phyloP scores from a whole-genome alignment of 805 yeast genomes.

The Ogataea nonfermentans region DNA sequence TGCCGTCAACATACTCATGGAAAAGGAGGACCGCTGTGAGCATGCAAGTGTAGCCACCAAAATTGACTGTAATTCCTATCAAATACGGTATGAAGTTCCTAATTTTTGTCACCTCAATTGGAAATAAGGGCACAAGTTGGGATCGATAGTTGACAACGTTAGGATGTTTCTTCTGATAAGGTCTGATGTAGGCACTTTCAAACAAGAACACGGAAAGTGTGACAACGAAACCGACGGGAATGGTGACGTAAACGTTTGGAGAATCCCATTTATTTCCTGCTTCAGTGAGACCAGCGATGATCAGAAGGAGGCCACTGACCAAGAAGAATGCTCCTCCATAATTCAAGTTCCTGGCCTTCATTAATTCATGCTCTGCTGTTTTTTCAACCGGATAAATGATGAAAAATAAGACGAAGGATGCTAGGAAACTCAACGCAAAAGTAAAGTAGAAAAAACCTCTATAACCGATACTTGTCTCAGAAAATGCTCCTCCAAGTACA shows the following conservation, averaged over 20 bases:
- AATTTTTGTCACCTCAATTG: constrained; percentile 20
- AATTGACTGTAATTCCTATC: constrained; percentile 10
- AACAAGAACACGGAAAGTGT: constrained; percentile 28
- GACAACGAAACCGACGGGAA: constrained; percentile 39
- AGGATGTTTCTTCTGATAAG: constrained; percentile 10
- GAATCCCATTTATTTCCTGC: constrained; percentile 44
- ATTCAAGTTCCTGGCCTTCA: constrained; percentile 14
- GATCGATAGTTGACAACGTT: constrained; percentile 14
- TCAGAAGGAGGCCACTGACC: constrained; percentile 37
- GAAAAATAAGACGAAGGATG: constrained; percentile 21
- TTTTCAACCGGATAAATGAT: constrained; percentile 31
- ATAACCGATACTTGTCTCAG: constrained; percentile 37
- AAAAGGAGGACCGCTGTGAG: constrained; percentile 15
- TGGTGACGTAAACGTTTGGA: constrained; percentile 41
- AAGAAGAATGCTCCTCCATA: constrained; percentile 19
- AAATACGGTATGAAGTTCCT: constrained; percentile 22
- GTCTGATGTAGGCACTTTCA: constrained; percentile 29
- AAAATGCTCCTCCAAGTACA: constrained; percentile 45
- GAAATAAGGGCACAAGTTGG: constrained; percentile 22
- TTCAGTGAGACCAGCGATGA: constrained; percentile 45
- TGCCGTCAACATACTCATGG: constrained; percentile 30
- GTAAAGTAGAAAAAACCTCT: constrained; percentile 38
- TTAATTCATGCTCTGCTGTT: constrained; percentile 26
- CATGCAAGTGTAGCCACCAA: constrained; percentile 9
- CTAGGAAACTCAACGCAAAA: constrained; percentile 30